phyloP scores from a whole-genome alignment of 371 early-diverging fungal genomes.

The Mortierella sp. region DNA sequence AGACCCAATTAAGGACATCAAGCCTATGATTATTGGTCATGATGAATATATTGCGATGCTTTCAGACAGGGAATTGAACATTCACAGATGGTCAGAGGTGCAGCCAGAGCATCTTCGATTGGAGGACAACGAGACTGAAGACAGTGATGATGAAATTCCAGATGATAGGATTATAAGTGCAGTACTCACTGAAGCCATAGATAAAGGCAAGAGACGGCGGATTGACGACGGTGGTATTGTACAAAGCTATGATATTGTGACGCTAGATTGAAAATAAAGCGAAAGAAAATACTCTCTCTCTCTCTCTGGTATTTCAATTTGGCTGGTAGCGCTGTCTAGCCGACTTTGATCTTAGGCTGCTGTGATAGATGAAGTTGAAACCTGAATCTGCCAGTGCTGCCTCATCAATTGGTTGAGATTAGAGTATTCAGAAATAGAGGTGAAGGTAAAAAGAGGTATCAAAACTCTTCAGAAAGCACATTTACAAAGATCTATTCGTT shows the following conservation, averaged over 20 bases:
- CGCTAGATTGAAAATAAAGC: too few relatives aligned
- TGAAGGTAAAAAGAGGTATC: too few relatives aligned
- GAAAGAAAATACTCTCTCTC: neutral
- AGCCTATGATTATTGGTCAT: slow-evolving; percentile 23
- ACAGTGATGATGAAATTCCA: slow-evolving; percentile 2
- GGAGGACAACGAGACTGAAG: slow-evolving; percentile 21
- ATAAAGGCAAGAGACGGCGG: slow-evolving; percentile 24
- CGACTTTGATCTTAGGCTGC: too few relatives aligned
- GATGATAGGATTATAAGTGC: neutral
- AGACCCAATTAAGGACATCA: slow-evolving; percentile 29
- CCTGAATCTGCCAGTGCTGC: too few relatives aligned
- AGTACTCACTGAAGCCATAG: neutral
- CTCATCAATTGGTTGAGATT: too few relatives aligned
- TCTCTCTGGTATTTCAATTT: too few relatives aligned
- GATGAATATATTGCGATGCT: slow-evolving; percentile 36
- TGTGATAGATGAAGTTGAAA: too few relatives aligned
- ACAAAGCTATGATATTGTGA: neutral
- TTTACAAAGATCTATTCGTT: slow-evolving; percentile 52
- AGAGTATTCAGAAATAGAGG: too few relatives aligned
- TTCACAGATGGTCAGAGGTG: slow-evolving; percentile 30
- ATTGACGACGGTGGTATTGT: neutral
- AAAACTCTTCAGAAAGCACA: too few relatives aligned
- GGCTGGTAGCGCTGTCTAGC: too few relatives aligned
- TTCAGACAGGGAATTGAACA: slow-evolving; percentile 21
- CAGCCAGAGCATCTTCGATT: neutral